Base-by-base conservation (phyloP, 768 basidiomycete species). In the Leccinum sublutescens region DNA sequence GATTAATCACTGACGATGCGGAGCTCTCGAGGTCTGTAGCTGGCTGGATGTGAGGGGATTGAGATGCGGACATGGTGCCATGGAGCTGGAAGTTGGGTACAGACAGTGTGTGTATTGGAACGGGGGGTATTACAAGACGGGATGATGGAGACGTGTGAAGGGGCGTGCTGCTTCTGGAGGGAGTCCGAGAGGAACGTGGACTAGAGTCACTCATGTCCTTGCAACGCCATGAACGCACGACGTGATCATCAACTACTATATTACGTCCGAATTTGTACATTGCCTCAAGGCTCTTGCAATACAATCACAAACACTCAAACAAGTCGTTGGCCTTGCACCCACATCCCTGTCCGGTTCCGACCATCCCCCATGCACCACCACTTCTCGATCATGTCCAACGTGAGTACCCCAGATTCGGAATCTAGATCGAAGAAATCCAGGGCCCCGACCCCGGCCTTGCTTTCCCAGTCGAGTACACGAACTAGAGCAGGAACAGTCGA, bases 321-420 rank as follows among this genome's bases (percentile, higher is more conserved):
- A 5, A 69, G 55, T 40, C n/a, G 61, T 31, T 34, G 64, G 12
- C 93, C 92, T 71, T 92, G 91, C 3, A 95, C 80, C 89, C 91
- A 96, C 72, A 93, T 79, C 3, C 74, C 77, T 2, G 58, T 66
- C 19, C 91, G 80, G 73, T 95, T 95, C 53, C 81, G 78, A 5
- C 66, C 66, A 66, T 91, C 86, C 0, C 93, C 93, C 45, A 89
- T 69, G 65, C 90, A 91, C 91, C 92, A 95, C 94, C 94, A 95
- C 68, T 88, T 91, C 72, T 95, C 94, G 23, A 95, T 63, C 74
- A 83, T 76, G 53, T 87, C 88, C 47, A 77, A 67, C 7, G 73
- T 74, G 55, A 80, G 55, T 31, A 52, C 55, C 57, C 53, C 38
- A n/a, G 17, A 11, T 60, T 55, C 36, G 33, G 55, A 6, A 55